Evolutionary conservation across 306 rosid species (phyloP).

Genomic region (Cucumis cinereus): DNA sequence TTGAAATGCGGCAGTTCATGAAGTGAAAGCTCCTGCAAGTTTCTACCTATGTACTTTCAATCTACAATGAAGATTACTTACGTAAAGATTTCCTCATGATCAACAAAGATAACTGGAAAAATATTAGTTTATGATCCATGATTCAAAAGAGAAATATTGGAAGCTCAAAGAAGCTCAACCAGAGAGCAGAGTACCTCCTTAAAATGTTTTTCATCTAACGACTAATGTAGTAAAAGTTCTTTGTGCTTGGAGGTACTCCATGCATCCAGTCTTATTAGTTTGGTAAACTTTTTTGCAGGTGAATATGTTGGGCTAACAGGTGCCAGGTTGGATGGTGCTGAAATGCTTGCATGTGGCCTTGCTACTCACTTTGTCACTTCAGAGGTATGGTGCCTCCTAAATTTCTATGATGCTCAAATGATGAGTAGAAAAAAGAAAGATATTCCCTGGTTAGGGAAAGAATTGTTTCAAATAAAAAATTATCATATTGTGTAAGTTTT

Average conservation of each 20-base stretch:
- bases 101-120: neutral
- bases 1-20: neutral
- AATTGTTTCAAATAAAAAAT: neutral
- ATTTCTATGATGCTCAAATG: neutral
- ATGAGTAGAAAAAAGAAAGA: neutral
- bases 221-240: neutral
- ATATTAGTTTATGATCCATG: neutral
- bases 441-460: neutral
- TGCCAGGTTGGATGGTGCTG: slow-evolving; percentile 88
- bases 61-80: neutral
- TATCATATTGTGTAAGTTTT: neutral
- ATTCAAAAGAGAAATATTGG: neutral
- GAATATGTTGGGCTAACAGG: slow-evolving; percentile 91
- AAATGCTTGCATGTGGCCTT: slow-evolving; percentile 92
- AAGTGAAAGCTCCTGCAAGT: neutral
- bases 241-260: neutral
- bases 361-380: slow-evolving; percentile 90
- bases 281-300: slow-evolving; percentile 39
- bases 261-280: neutral
- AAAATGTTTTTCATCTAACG: neutral
- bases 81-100: neutral
- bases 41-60: neutral
- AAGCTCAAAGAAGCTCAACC: neutral
- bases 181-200: neutral
- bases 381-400: slow-evolving; percentile 30